phyloP scores from a whole-genome alignment of 1,139 yeast species.

The Eremothecium cymbalariae region DNA sequence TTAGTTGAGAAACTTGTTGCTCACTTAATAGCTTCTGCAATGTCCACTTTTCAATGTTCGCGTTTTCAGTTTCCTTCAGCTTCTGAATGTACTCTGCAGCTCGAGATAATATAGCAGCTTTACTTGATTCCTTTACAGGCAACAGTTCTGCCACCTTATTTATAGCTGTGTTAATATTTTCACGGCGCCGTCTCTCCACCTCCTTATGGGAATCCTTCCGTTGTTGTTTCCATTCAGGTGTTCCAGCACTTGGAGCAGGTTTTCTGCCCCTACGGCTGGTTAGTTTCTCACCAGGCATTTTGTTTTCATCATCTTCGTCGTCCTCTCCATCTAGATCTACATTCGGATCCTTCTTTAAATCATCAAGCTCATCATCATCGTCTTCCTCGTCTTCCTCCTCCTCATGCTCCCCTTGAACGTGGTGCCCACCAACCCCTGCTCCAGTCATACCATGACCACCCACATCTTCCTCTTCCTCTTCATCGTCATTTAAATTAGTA shows the following conservation, averaged over 20 bases:
- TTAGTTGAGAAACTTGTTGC: conserved; percentile 77
- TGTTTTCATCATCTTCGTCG: conserved; percentile 29
- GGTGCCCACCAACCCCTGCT: conserved; percentile 16
- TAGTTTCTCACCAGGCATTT: conserved; percentile 10
- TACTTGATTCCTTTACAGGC: conserved; percentile 85
- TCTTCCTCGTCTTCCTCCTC: conserved; percentile 11
- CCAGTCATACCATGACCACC: conserved; percentile 7
- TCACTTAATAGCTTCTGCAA: conserved; percentile 84
- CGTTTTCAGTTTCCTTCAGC: conserved; percentile 79
- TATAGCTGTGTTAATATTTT: conserved; percentile 83
- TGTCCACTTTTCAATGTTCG: conserved; percentile 88
- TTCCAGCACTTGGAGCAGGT: conserved; percentile 45
- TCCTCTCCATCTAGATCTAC: conserved; percentile 13
- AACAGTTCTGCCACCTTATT: conserved; percentile 68
- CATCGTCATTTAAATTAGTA: conserved; percentile 7
- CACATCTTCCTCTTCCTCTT: conserved; percentile 9
- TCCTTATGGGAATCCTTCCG: conserved; percentile 92
- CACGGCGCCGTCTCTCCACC: conserved; percentile 94
- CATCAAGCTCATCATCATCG: conserved; percentile 10
- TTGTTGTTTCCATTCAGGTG: conserved; percentile 81
- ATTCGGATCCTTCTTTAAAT: conserved; percentile 9
- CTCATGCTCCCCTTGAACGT: conserved; percentile 15
- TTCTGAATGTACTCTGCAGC: conserved; percentile 87
- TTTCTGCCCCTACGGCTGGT: conserved; percentile 29
- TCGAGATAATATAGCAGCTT: conserved; percentile 78